These are phyloP conservation scores for Diaporthe eres DNA, from an alignment of 2,329 filamentous ascomycete species.

Conservation along the genomic window DNA sequence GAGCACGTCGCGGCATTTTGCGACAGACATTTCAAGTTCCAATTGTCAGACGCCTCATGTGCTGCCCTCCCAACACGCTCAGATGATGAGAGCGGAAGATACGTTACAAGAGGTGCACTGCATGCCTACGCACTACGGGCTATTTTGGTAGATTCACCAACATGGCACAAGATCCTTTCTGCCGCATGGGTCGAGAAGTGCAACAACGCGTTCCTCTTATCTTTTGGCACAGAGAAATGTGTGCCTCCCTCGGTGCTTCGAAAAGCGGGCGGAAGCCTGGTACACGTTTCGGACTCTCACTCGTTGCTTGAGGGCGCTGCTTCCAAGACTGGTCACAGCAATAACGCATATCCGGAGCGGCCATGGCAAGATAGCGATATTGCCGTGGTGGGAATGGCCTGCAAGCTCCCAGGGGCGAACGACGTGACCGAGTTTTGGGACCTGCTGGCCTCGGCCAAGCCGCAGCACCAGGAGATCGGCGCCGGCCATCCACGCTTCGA, in stretches of 20 bases:
- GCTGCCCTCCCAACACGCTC: conserved; percentile 47
- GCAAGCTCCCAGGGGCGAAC: conserved; percentile 51
- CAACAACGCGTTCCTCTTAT: conserved; percentile 9
- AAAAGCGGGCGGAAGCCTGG: conserved; percentile 43
- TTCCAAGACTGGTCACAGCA: not conserved
- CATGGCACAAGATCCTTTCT: conserved; percentile 53
- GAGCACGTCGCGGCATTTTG: conserved; percentile 48
- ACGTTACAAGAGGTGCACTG: conserved; percentile 45
- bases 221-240: conserved; percentile 55
- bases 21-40: conserved; percentile 47
- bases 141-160: conserved; percentile 52
- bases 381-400: conserved; percentile 55
- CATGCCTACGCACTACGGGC: conserved; percentile 50
- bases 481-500: conserved; percentile 2
- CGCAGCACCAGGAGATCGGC: conserved; percentile 35
- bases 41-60: conserved; percentile 50
- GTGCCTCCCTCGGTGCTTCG: conserved; percentile 51
- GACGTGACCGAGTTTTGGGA: conserved; percentile 43
- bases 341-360: not conserved
- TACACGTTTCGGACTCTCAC: conserved; percentile 41
- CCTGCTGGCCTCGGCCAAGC: conserved; percentile 37
- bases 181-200: conserved; percentile 43
- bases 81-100: conserved; percentile 40
- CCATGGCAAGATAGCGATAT: conserved; percentile 44
- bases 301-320: not conserved